These are phyloP conservation scores for Neonectria sp. DNA, from an alignment of 2,329 filamentous ascomycete genomes.

Conservation along the genomic window DNA sequence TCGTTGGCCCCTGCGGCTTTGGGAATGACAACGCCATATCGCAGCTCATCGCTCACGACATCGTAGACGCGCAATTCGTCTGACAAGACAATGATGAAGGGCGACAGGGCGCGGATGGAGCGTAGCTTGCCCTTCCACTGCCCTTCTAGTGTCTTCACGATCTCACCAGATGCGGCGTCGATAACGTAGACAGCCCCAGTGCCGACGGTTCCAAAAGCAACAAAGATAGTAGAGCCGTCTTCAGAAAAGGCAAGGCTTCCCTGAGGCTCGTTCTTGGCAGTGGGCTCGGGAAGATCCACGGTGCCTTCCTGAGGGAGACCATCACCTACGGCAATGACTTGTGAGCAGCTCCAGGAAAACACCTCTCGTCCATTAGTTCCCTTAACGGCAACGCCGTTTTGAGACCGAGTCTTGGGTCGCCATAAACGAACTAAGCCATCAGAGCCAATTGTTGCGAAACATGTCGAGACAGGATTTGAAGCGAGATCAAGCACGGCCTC, in stretches of 20 bases:
- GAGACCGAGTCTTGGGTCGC: constrained; percentile 79
- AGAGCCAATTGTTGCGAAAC: constrained; percentile 88
- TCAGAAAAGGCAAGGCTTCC: constrained; percentile 84
- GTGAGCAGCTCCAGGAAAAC: constrained; percentile 82
- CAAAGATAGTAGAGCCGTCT: constrained; percentile 87
- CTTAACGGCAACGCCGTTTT: constrained; percentile 77
- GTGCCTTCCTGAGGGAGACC: constrained; percentile 60
- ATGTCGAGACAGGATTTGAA: constrained; percentile 76
- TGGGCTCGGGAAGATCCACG: constrained; percentile 46
- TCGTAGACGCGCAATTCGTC: constrained; percentile 85
- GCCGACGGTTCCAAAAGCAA: constrained; percentile 69
- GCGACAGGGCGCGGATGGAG: constrained; percentile 79
- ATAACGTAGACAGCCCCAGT: constrained; percentile 81
- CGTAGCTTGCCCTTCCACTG: constrained; percentile 77
- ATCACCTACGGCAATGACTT: constrained; percentile 69
- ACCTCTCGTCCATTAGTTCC: constrained; percentile 71
- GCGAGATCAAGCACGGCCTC: constrained; percentile 80
- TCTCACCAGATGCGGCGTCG: constrained; percentile 77
- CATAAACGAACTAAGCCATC: constrained; percentile 86
- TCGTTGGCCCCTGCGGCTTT: constrained; percentile 57
- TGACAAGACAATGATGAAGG: constrained; percentile 82
- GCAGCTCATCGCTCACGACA: constrained; percentile 82
- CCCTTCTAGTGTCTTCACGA: constrained; percentile 77
- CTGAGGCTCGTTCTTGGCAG: constrained; percentile 57
- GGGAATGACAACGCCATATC: constrained; percentile 74